Percentiles rank a stretch among this genome's conserved stretches.
phyloP scores from a whole-genome alignment of 176 grass and related monocot species.

The Tillandsia fasciculata region DNA sequence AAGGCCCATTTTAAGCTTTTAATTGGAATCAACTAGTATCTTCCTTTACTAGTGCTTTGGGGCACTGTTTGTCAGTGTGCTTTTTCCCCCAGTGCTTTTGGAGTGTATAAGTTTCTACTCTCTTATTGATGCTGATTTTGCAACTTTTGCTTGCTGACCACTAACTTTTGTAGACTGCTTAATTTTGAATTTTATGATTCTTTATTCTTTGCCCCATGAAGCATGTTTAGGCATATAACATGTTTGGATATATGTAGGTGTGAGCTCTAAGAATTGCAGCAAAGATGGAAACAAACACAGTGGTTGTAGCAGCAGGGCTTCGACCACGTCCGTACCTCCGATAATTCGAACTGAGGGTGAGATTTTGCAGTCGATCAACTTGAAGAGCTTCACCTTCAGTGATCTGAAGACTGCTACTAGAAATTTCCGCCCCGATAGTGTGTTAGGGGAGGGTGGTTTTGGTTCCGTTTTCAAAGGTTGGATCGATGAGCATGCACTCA shows the following conservation, averaged over 20 bases:
- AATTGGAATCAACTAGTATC: no score
- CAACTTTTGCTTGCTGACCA: no score
- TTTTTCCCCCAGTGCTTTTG: no score
- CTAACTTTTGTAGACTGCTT: neutral
- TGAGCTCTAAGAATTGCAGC: slow-evolving; percentile 39
- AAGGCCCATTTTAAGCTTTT: no score
- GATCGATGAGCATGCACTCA: slow-evolving; percentile 56
- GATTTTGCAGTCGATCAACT: slow-evolving; percentile 61
- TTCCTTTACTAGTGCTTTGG: no score
- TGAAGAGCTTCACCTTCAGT: slow-evolving; percentile 50
- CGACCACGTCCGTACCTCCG: slow-evolving; percentile 46
- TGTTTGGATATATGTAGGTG: slow-evolving; percentile 28
- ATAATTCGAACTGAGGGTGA: slow-evolving; percentile 39
- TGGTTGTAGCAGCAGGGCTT: slow-evolving; percentile 52
- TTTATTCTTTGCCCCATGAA: neutral
- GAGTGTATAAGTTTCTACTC: no score
- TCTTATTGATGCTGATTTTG: no score
- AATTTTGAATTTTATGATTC: neutral
- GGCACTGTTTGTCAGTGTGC: no score
- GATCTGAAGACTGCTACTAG: slow-evolving; percentile 70
- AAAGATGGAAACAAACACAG: slow-evolving; percentile 51
- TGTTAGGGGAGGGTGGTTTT: slow-evolving; percentile 73
- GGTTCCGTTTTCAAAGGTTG: slow-evolving; percentile 91
- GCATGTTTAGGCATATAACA: neutral
- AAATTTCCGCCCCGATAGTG: slow-evolving; percentile 77